Percentiles rank a stretch among this genome's conserved stretches.
phyloP scores from a whole-genome alignment of 2,329 filamentous ascomycete genomes.

The Aspergillus neotritici region DNA sequence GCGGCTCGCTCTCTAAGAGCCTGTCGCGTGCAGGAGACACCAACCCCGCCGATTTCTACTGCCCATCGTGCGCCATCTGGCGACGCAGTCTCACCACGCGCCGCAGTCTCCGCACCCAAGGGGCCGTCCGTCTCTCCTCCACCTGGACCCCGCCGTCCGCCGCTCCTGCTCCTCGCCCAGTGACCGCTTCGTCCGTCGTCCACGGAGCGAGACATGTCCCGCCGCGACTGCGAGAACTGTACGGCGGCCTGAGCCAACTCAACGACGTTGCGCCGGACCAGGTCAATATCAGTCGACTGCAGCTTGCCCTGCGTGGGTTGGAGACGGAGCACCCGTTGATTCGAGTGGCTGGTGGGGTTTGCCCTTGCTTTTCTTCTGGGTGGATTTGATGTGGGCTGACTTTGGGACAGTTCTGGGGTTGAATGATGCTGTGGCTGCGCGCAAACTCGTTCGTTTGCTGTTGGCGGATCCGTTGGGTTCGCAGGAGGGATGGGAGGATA shows the following conservation, averaged over 20 bases:
- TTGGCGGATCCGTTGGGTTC: conserved; percentile 64
- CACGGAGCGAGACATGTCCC: conserved; percentile 52
- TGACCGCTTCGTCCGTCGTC: conserved; percentile 50
- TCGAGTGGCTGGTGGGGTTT: conserved; percentile 48
- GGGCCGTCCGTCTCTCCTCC: too few relatives aligned
- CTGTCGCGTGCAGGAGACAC: conserved; percentile 24
- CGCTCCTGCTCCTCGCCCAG: conserved; percentile 22
- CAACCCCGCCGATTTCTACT: conserved; percentile 28
- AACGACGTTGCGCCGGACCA: conserved; percentile 49
- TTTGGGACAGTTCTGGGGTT: conserved; percentile 44
- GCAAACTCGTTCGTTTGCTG: conserved; percentile 60
- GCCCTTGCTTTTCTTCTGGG: neutral
- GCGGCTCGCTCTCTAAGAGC: conserved; percentile 32
- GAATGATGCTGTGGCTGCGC: conserved; percentile 46
- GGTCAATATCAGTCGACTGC: conserved; percentile 54
- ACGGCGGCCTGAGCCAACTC: conserved; percentile 49
- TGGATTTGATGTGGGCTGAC: neutral
- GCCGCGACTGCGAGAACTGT: conserved; percentile 46
- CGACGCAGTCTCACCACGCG: conserved; percentile 29
- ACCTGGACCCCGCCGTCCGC: conserved; percentile 10
- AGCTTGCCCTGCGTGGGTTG: conserved; percentile 54
- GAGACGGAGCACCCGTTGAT: conserved; percentile 50
- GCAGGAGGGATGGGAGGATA: conserved; percentile 61
- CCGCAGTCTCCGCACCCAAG: conserved; percentile 3
- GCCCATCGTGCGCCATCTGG: conserved; percentile 38